Base-by-base conservation (phyloP, 1,139 yeast species). In the Diutina rugosa region DNA sequence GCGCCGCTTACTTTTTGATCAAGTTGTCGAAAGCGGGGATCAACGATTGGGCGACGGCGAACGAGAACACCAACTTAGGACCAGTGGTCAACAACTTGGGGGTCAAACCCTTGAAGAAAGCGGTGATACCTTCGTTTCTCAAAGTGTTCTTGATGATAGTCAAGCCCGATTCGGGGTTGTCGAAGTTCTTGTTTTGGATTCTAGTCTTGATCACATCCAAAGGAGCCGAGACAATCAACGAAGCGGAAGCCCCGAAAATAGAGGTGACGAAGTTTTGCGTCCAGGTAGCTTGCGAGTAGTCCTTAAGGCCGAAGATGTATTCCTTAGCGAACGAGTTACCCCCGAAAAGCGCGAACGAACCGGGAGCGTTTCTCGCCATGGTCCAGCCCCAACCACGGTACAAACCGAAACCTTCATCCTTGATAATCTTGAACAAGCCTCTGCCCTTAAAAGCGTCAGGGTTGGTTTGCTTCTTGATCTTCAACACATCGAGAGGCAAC, bases 311-410 rank as follows among this genome's bases (percentile, higher is more conserved):
- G 66, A 89, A 84, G 60, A 93, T 82, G 75, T 90, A 95, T 73
- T 93, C 99, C 74, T 93, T 95, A 61, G 99, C 98, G 69, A 93
- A 95, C 12, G 99, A 97, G 68, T 93, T 90, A 74, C 98, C 99
- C 63, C 99, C 99, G 64, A 93, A 93, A 62, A 93, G 78, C 14
- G 98, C 97, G 68, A 93, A 93, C 2, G 97, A 90, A 58, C 99
- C 99, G 47, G 99, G 99, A 3, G 98, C 98, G 69, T 93, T 93
- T 81, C 99, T 85, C 55, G 99, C 99, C 64, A 96, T 96, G 60
- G 99, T 93, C 99, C 99, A 93, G 58, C 98, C 98, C 96, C 98
- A 91, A 63, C 99, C 99, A 70, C 97, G 82, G 77, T 93, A 93
- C 65, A 93, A 79, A 46, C 93, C 90, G 60, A 90, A 80, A 28